Evolutionary conservation across 1,284 basidiomycete species (phyloP).

Genomic region (Farysia itapuensis): DNA sequence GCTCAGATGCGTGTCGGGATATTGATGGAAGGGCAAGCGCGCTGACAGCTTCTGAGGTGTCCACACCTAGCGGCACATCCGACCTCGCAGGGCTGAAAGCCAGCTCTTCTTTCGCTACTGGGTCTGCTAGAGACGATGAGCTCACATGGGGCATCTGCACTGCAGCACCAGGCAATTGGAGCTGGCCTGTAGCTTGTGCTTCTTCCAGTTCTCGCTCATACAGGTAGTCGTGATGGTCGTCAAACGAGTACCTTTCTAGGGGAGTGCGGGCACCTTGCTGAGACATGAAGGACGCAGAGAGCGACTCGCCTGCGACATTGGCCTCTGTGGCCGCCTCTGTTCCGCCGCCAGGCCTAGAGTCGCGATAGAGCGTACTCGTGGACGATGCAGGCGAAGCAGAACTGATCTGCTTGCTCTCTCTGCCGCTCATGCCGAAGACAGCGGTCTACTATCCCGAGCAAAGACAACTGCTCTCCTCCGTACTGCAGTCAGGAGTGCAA

Average conservation of each 20-base stretch:
- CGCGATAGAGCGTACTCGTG: too few relatives aligned
- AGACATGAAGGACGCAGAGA: constrained; percentile 3
- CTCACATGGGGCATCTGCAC: too few relatives aligned
- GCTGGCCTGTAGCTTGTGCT: background rate
- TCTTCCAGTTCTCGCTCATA: constrained; percentile 23
- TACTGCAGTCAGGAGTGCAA: too few relatives aligned
- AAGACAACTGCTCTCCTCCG: too few relatives aligned
- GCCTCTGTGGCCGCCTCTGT: too few relatives aligned
- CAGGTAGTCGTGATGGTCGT: constrained; percentile 38
- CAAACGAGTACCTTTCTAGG: constrained; percentile 22
- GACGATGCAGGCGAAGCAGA: too few relatives aligned
- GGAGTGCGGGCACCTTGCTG: constrained; percentile 5
- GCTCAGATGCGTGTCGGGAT: constrained; percentile 3
- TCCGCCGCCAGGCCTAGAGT: too few relatives aligned
- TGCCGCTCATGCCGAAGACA: too few relatives aligned
- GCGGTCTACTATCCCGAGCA: too few relatives aligned
- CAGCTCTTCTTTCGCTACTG: background rate
- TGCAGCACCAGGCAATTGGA: background rate
- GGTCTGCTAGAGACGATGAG: background rate
- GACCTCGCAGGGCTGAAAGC: background rate
- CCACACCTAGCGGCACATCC: background rate
- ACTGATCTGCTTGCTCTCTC: too few relatives aligned
- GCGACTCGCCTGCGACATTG: background rate
- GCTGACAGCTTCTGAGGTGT: constrained; percentile 6
- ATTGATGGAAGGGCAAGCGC: constrained; percentile 2